Evolutionary conservation across 129 eudicot species (phyloP).

Genomic region (Flaveria trinervia): DNA sequence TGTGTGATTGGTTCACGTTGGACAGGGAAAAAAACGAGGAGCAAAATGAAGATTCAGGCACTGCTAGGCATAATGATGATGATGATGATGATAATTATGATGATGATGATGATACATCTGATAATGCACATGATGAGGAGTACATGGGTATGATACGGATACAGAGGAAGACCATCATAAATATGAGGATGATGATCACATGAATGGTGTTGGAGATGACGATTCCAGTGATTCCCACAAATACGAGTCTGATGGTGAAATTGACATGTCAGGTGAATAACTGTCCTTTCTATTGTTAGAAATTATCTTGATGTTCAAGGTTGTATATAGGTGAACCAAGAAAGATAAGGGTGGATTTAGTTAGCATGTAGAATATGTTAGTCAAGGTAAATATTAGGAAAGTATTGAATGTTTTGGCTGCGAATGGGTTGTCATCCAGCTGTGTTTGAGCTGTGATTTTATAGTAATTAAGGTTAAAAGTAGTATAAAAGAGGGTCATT

Average conservation of each 20-base stretch:
- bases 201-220: slow-evolving; percentile 42
- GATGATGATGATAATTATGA: slow-evolving; percentile 32
- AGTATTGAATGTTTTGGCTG: no score
- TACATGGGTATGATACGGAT: slow-evolving; percentile 71
- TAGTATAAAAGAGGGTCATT: no score
- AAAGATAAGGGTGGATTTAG: no score
- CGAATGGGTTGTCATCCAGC: no score
- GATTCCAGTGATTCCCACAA: slow-evolving; percentile 58
- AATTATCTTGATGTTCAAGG: no score
- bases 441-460: no score
- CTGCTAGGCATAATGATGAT: slow-evolving; percentile 31
- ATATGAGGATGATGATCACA: slow-evolving; percentile 58
- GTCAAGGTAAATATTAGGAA: no score
- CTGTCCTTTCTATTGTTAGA: neutral
- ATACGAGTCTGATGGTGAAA: slow-evolving; percentile 74
- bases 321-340: no score
- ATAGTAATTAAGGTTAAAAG: no score
- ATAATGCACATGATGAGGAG: slow-evolving; percentile 57
- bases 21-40: slow-evolving; percentile 79
- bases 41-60: slow-evolving; percentile 36
- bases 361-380: no score
- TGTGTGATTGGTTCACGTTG: slow-evolving; percentile 92
- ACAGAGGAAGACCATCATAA: slow-evolving; percentile 57
- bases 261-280: slow-evolving; percentile 59
- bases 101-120: slow-evolving; percentile 60